phyloP scores from a whole-genome alignment of 1,284 basidiomycete species.

The Schizophyllum amplum region DNA sequence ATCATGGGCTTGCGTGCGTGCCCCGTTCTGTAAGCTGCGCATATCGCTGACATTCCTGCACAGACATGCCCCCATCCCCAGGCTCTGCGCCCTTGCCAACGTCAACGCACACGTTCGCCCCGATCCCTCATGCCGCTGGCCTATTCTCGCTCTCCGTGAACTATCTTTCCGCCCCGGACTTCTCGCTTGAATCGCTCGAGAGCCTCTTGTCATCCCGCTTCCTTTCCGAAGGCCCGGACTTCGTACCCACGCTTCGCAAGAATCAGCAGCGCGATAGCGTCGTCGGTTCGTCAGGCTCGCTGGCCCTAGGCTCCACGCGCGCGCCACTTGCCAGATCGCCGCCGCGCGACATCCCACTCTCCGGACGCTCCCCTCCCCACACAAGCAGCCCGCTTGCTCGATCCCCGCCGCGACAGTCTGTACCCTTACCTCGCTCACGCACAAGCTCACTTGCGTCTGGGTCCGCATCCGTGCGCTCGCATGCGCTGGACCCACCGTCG shows the following conservation, averaged over 20 bases:
- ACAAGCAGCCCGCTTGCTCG: neutral
- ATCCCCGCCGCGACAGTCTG: neutral
- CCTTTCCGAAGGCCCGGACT: slow-evolving; percentile 11
- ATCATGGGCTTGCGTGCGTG: slow-evolving; percentile 23
- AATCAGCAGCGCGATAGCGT: slow-evolving; percentile 38
- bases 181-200: slow-evolving; percentile 67
- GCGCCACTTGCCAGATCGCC: neutral
- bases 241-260: slow-evolving; percentile 48
- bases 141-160: slow-evolving; percentile 49
- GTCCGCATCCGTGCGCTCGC: neutral
- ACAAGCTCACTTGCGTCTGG: neutral
- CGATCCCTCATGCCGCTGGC: slow-evolving; percentile 38
- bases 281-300: neutral
- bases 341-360: neutral
- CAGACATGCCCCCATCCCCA: slow-evolving; percentile 2
- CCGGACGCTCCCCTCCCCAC: neutral
- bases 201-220: slow-evolving; percentile 66
- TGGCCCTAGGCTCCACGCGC: neutral
- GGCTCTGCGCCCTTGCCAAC: slow-evolving; percentile 8
- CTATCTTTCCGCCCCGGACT: slow-evolving; percentile 59
- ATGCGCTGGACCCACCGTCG: neutral
- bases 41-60: neutral
- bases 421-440: neutral
- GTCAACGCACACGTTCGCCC: slow-evolving; percentile 12
- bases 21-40: neutral